Percentiles rank a stretch among this genome's conserved stretches.
Conservation (phyloP, 2,329 filamentous ascomycete species). For the Calonectria naviculata region DNA sequence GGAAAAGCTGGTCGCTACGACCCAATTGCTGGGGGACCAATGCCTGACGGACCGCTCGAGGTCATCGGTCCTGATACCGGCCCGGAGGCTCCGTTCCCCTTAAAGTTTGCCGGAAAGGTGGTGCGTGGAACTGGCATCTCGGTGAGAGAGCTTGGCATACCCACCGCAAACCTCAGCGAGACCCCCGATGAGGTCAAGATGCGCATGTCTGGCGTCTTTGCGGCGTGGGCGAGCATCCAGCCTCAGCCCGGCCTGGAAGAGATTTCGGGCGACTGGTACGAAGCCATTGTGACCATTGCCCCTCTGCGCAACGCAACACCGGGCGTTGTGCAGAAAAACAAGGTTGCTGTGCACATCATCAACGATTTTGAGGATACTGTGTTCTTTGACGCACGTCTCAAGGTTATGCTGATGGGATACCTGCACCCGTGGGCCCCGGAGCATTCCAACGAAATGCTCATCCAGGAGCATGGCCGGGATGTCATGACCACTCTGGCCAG, state of each 20-base stretch:
- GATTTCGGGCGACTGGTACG: constrained; percentile 63
- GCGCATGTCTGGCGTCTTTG: constrained; percentile 70
- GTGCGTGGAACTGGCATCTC: constrained; percentile 56
- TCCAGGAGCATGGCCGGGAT: constrained; percentile 51
- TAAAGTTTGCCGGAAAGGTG: constrained; percentile 62
- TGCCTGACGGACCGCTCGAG: constrained; percentile 45
- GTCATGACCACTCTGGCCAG: constrained; percentile 57
- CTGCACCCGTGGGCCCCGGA: constrained; percentile 52
- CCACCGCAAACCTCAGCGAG: constrained; percentile 64
- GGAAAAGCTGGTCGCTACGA: constrained; percentile 51
- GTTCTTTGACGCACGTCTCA: constrained; percentile 58
- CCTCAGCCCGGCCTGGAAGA: constrained; percentile 45
- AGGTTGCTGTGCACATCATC: constrained; percentile 65
- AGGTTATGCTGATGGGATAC: constrained; percentile 70
- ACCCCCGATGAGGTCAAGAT: constrained; percentile 64
- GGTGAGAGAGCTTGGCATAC: constrained; percentile 54
- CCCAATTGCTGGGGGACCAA: constrained; percentile 44
- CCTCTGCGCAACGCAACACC: constrained; percentile 59
- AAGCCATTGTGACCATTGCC: constrained; percentile 67
- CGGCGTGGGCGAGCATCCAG: constrained; percentile 69
- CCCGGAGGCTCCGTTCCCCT: constrained; percentile 63
- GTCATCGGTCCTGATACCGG: constrained; percentile 62
- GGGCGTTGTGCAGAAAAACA: constrained; percentile 59
- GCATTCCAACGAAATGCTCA: constrained; percentile 32
- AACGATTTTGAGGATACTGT: constrained; percentile 57